Percentiles rank a stretch among this genome's conserved stretches.
Evolutionary conservation across 805 yeast genomes (phyloP).

Genomic region (Hanseniaspora vineae): DNA sequence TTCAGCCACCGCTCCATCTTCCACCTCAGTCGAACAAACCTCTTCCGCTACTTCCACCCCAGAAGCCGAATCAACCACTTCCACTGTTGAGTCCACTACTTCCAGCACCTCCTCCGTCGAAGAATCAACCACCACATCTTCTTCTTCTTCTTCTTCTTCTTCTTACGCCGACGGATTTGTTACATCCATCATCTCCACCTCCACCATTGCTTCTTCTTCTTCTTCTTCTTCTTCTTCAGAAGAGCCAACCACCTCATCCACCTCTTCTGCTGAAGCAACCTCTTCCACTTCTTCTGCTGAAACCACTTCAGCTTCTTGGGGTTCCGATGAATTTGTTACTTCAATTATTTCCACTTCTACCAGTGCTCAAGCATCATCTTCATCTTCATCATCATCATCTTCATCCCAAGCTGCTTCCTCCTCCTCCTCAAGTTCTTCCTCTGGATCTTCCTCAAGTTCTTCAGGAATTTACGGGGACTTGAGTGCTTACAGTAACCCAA

Average conservation of each 20-base stretch:
- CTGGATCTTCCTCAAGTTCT: constrained; percentile 23
- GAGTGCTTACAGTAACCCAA: constrained; percentile 32
- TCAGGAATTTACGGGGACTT: constrained; percentile 37
- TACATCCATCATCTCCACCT: constrained; percentile 10
- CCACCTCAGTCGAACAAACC: constrained; percentile 18
- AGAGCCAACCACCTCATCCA: constrained; percentile 13
- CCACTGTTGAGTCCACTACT: constrained; percentile 13
- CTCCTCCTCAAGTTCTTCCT: constrained; percentile 10
- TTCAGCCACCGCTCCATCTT: constrained; percentile 9
- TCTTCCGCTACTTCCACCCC: constrained; percentile 12
- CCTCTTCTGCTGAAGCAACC: constrained; percentile 22
- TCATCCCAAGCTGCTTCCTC: constrained; percentile 23
- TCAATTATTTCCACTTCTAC: constrained; percentile 19
- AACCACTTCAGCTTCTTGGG: constrained; percentile 18
- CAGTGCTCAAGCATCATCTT: constrained; percentile 18
- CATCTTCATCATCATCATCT: constrained; percentile 16
- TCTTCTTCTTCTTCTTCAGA: constrained; percentile 16
- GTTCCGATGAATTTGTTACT: constrained; percentile 7
- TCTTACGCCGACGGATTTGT: constrained; percentile 19
- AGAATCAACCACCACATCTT: constrained; percentile 20
- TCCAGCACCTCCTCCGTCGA: constrained; percentile 9
- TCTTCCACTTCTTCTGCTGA: constrained; percentile 20
- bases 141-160: constrained; percentile 4
- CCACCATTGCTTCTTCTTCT: constrained; percentile 10
- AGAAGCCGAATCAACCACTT: constrained; percentile 13